Conservation (phyloP, 192 early-diverging fungal species). For the Umbelopsis ramanniana region DNA sequence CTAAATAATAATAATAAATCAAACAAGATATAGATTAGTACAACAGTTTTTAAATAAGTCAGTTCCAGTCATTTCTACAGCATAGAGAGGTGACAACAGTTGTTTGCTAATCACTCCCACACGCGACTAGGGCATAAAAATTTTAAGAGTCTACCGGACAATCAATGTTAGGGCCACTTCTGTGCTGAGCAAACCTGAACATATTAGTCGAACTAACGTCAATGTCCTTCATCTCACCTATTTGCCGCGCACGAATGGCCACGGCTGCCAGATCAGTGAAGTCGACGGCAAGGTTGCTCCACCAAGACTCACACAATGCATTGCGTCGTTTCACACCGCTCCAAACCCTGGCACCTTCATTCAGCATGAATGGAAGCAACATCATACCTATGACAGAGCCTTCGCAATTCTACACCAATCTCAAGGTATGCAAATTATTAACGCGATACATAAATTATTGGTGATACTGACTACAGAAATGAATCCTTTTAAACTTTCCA, state of each 20-base stretch:
- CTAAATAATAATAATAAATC: conserved; percentile 43
- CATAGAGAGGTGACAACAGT: too few relatives aligned
- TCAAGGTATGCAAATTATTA: conserved; percentile 43
- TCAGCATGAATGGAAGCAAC: conserved; percentile 42
- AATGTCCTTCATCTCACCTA: neutral
- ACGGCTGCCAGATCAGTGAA: neutral
- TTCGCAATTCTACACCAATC: conserved; percentile 49
- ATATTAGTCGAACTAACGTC: neutral
- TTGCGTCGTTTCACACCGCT: conserved; percentile 36
- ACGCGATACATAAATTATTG: neutral
- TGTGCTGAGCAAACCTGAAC: too few relatives aligned
- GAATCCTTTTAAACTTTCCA: conserved; percentile 25
- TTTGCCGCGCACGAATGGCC: neutral
- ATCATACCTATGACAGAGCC: conserved; percentile 47
- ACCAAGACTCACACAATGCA: conserved; percentile 30
- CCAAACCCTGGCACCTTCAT: conserved; percentile 29
- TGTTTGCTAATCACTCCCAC: too few relatives aligned
- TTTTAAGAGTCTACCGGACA: too few relatives aligned
- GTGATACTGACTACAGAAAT: neutral
- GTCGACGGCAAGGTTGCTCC: conserved; percentile 4
- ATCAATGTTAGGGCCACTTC: too few relatives aligned
- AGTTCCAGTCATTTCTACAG: neutral
- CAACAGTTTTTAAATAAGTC: neutral
- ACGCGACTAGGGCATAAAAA: too few relatives aligned
- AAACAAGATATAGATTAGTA: conserved; percentile 9